Conservation (phyloP, 2,329 filamentous ascomycete genomes). For the Arthrobotrys sinensis region DNA sequence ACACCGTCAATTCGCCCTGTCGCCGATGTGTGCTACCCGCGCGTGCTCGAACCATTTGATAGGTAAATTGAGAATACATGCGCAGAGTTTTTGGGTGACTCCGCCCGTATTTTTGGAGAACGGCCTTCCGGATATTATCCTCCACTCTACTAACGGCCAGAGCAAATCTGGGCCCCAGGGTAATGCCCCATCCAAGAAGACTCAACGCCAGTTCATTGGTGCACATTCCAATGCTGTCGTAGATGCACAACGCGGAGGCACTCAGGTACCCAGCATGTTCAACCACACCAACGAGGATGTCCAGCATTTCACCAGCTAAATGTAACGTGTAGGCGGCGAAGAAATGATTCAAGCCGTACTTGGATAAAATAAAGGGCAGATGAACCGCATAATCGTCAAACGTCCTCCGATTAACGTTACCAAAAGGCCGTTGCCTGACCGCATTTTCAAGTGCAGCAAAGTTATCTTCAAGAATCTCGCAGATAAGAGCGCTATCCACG, state of each 20-base stretch:
- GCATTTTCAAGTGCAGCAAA: background rate
- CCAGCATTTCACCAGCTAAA: background rate
- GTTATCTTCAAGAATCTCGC: conserved; percentile 6
- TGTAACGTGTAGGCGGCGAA: background rate
- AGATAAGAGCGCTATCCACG: conserved; percentile 7
- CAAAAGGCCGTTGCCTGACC: background rate
- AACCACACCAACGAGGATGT: background rate
- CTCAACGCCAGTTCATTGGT: background rate
- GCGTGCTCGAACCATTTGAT: background rate
- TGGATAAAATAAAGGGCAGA: conserved; percentile 13
- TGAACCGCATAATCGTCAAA: conserved; percentile 13
- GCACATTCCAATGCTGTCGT: conserved; percentile 25
- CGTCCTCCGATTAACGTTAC: background rate
- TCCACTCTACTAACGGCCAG: background rate
- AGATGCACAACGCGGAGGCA: conserved; percentile 15
- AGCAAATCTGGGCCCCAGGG: conserved; percentile 4
- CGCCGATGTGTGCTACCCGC: background rate
- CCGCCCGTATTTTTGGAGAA: conserved; percentile 26
- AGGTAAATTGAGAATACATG: background rate
- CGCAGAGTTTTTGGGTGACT: conserved; percentile 21
- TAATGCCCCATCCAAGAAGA: background rate
- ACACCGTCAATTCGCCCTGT: conserved; percentile 11
- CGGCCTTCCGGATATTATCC: background rate
- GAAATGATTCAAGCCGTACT: conserved; percentile 25
- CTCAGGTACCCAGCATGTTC: background rate